Base-by-base conservation (phyloP, 2,329 filamentous ascomycete species). In the Exophiala xenobiotica region DNA sequence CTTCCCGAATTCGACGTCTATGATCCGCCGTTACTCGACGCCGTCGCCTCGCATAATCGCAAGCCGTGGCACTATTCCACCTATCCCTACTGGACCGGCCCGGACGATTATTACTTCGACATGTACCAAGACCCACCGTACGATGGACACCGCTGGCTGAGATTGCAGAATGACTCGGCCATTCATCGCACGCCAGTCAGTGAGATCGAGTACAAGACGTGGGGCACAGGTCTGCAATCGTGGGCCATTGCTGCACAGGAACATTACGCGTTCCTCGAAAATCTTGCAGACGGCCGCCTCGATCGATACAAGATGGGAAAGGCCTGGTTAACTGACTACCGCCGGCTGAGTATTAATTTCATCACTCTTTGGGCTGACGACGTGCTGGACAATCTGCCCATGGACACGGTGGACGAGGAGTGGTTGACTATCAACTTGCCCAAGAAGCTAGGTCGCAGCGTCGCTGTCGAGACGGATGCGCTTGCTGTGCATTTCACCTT, bases 401-500 rank as follows among this genome's bases (percentile, higher is more conserved):
- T 77, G 20, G 61, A 70, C 2, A 68, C 74, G 14, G 75, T 76
- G 46, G 77, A 79, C 61, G 70, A 77, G 41, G 71, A 73, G 53
- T 71, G 72, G 52, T 68, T 71, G 19, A 67, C 71, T 35, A 65
- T 65, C 26, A 69, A 72, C 44, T 48, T 66, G 47, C 69, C 72
- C 0, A 64, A 68, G 45, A 64, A 66, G 20, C 67, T 73, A 4
- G 68, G 70, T 14, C 65, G 70, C 49, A 68, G 70, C 19, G 51
- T 78, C 26, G 69, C 78, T 12, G 76, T 81, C 12, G 78, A 82
- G 61, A 79, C 78, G 4, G 72, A 75, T 49, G 75, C 77, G 1
- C 63, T 82, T 6, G 79, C 74, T 2, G 74, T 73, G 3, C 79
- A 82, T 63, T 82, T 78, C 59, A 75, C 74, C 53, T 78, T 78